These are phyloP conservation scores for Sphaerosporella brunnea DNA, from an alignment of 495 filamentous ascomycete species.

Conservation along the genomic window DNA sequence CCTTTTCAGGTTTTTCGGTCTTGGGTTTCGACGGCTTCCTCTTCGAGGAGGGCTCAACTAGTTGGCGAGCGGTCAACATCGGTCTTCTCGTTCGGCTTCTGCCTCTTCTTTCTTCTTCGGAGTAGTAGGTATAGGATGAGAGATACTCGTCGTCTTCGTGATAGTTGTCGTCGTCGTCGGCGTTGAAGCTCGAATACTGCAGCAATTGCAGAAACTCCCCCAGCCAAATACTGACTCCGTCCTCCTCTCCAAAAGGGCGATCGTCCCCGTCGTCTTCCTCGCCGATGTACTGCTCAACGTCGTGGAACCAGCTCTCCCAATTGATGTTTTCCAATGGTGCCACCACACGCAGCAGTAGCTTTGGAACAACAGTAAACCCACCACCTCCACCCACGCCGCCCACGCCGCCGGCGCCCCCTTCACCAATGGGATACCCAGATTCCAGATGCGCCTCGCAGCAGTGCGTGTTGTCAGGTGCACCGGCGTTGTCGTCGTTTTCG, in stretches of 20 bases:
- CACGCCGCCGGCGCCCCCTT: not conserved
- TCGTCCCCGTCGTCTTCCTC: not conserved
- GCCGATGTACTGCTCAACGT: not conserved
- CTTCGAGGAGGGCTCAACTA: constrained; percentile 8
- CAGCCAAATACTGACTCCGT: no score
- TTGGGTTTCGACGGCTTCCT: constrained; percentile 16
- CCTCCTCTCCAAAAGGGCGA: not conserved
- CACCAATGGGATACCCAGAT: not conserved
- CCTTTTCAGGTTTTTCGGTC: constrained; percentile 11
- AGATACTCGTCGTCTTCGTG: constrained; percentile 1
- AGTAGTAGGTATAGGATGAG: constrained; percentile 1
- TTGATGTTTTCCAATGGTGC: constrained; percentile 3
- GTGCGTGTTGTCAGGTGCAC: not conserved
- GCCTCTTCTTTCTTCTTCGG: not conserved
- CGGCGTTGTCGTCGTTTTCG: not conserved
- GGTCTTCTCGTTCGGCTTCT: not conserved
- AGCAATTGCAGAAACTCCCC: no score
- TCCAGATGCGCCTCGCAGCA: not conserved
- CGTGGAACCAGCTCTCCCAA: not conserved
- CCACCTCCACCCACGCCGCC: not conserved
- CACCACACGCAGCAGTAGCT: not conserved
- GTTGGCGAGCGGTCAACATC: constrained; percentile 3
- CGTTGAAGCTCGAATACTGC: not conserved
- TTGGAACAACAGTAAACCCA: not conserved
- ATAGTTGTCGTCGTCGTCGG: not conserved